phyloP scores from a whole-genome alignment of 768 basidiomycete species.

The Leccinum boreale region DNA sequence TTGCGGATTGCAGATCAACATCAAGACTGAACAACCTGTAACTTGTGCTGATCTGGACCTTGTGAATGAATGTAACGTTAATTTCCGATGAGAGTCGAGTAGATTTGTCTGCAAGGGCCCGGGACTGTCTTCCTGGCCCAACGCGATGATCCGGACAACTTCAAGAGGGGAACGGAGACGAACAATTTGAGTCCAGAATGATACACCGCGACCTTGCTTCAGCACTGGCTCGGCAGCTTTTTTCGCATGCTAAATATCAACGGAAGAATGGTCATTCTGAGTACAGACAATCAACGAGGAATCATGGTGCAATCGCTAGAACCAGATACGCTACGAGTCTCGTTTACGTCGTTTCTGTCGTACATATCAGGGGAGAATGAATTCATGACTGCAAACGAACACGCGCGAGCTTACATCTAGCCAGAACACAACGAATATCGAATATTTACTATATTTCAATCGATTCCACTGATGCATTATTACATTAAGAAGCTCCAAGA shows the following conservation, averaged over 20 bases:
- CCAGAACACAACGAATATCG: not conserved
- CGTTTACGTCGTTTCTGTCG: not conserved
- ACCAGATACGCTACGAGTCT: not conserved
- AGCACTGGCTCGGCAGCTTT: too few relatives aligned
- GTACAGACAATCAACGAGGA: not conserved
- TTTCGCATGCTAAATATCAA: not conserved
- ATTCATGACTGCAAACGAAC: not conserved
- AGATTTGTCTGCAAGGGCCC: too few relatives aligned
- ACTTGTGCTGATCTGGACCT: too few relatives aligned
- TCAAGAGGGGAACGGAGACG: too few relatives aligned
- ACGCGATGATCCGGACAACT: too few relatives aligned
- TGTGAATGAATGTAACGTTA: too few relatives aligned
- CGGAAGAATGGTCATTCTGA: not conserved
- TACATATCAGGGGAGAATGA: not conserved
- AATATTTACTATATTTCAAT: not conserved
- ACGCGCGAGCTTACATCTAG: not conserved
- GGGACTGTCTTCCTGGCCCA: too few relatives aligned
- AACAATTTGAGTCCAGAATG: too few relatives aligned
- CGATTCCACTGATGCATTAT: not conserved
- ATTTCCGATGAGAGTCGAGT: too few relatives aligned
- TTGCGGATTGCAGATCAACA: too few relatives aligned
- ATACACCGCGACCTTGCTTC: too few relatives aligned
- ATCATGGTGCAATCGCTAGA: not conserved
- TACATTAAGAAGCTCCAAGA: not conserved
- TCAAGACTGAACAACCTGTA: too few relatives aligned